Evolutionary conservation across 352 stramenopile species (phyloP).

Genomic region (Phytopythium montanum): DNA sequence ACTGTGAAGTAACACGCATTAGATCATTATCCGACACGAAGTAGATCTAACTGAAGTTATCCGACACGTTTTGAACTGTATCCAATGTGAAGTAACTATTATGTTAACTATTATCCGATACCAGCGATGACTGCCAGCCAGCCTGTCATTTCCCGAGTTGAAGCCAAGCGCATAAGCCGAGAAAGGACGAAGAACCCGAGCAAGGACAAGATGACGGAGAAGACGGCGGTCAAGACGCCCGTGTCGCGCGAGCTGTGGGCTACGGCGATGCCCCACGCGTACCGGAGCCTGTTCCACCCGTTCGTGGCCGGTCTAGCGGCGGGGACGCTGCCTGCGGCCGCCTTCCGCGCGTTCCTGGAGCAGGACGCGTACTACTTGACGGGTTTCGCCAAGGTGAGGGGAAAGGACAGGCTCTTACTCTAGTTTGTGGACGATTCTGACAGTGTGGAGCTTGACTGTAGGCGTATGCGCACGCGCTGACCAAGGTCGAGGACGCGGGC

Average conservation of each 20-base stretch:
- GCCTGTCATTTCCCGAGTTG: background rate
- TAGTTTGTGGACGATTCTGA: background rate
- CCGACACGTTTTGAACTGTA: too few relatives aligned
- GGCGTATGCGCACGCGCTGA: constrained; percentile 43
- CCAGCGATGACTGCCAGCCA: background rate
- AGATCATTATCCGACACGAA: too few relatives aligned
- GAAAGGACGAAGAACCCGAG: background rate
- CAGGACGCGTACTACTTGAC: constrained; percentile 58
- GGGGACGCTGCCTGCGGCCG: constrained; percentile 20
- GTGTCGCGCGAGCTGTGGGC: constrained; percentile 24
- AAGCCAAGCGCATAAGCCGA: background rate
- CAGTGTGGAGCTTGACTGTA: background rate
- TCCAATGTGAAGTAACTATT: too few relatives aligned
- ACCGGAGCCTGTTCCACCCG: constrained; percentile 47
- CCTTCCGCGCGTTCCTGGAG: constrained; percentile 47
- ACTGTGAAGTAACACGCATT: too few relatives aligned
- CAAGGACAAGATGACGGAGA: background rate
- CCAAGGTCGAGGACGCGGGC: constrained; percentile 28
- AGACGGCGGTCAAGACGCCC: background rate
- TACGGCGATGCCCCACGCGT: constrained; percentile 21
- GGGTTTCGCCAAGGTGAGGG: constrained; percentile 32
- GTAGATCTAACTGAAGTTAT: background rate
- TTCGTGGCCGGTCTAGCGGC: constrained; percentile 38
- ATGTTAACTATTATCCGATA: too few relatives aligned
- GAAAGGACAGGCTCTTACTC: too few relatives aligned